A percentile compares a stretch with the other conserved stretches of the same genome.
These are phyloP conservation scores for Cyberlindnera japonica DNA, from an alignment of 805 yeast species.

Conservation along the genomic window DNA sequence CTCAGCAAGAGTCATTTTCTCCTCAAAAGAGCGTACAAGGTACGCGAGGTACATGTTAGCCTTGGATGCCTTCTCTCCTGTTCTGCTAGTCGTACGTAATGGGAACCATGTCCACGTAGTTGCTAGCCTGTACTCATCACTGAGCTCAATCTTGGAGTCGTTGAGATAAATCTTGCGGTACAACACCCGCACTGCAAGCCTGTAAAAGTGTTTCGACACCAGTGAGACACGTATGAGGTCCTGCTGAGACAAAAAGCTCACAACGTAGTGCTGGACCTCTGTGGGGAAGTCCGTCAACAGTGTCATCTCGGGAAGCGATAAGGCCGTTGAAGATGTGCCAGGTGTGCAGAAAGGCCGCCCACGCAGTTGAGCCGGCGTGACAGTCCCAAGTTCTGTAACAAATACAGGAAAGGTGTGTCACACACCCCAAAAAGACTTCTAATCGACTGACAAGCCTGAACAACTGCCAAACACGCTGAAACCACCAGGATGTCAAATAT, in stretches of 20 bases:
- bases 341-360: neutral
- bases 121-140: conserved; percentile 33
- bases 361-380: neutral
- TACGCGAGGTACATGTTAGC: conserved; percentile 21
- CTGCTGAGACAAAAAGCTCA: conserved; percentile 29
- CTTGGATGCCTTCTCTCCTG: conserved; percentile 25
- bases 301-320: conserved; percentile 1
- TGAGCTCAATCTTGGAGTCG: conserved; percentile 37
- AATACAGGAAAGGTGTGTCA: too few species aligned
- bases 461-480: neutral
- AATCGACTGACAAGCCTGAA: too few species aligned
- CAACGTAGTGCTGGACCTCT: conserved; percentile 19
- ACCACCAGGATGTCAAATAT: neutral
- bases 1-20: conserved; percentile 22
- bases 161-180: conserved; percentile 38
- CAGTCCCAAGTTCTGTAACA: too few species aligned
- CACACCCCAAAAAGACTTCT: too few species aligned
- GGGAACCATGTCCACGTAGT: conserved; percentile 37
- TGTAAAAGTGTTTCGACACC: conserved; percentile 29
- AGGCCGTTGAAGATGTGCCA: too few species aligned
- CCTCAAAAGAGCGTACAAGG: conserved; percentile 28
- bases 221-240: conserved; percentile 30
- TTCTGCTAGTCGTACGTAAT: conserved; percentile 2
- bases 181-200: conserved; percentile 30
- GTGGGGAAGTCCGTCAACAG: conserved; percentile 16